phyloP scores from a whole-genome alignment of 2,329 filamentous ascomycete genomes.

The Fonsecaea pedrosoi region DNA sequence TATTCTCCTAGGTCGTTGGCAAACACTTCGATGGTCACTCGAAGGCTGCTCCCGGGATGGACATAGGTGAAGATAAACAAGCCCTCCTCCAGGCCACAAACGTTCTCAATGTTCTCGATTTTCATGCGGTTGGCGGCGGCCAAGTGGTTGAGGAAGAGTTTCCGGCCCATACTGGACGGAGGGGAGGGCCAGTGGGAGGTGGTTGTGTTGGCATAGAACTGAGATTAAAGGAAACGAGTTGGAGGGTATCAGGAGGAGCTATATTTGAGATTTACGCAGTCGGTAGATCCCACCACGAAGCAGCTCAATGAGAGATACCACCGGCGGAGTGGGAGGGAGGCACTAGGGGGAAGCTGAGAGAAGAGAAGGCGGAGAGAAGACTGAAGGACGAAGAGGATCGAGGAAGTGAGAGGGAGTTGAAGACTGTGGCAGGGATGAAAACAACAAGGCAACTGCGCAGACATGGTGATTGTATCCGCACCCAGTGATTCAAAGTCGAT shows the following conservation, averaged over 20 bases:
- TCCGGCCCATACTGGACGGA: slow-evolving; percentile 65
- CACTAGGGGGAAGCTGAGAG: neutral
- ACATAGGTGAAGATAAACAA: slow-evolving; percentile 69
- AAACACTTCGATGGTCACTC: slow-evolving; percentile 30
- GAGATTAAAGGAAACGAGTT: neutral
- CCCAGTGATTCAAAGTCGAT: neutral
- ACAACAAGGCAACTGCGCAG: neutral
- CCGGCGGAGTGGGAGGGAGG: neutral
- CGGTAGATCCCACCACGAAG: neutral
- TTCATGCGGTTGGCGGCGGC: slow-evolving; percentile 46
- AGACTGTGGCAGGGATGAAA: neutral
- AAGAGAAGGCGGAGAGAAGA: neutral
- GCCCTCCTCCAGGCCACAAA: slow-evolving; percentile 73
- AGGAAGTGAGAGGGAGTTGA: neutral
- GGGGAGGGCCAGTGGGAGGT: neutral
- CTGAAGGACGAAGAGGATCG: neutral
- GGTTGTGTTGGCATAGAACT: neutral
- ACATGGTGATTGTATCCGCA: neutral
- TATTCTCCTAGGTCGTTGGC: slow-evolving; percentile 65
- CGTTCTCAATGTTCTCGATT: slow-evolving; percentile 58
- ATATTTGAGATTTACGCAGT: neutral
- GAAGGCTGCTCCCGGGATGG: slow-evolving; percentile 37
- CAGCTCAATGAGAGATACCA: neutral
- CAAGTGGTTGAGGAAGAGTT: slow-evolving; percentile 68
- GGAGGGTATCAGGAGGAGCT: neutral